Evolutionary conservation across 2,329 filamentous ascomycete species (phyloP).

Genomic region (Dothidotthia symphoricarpi): DNA sequence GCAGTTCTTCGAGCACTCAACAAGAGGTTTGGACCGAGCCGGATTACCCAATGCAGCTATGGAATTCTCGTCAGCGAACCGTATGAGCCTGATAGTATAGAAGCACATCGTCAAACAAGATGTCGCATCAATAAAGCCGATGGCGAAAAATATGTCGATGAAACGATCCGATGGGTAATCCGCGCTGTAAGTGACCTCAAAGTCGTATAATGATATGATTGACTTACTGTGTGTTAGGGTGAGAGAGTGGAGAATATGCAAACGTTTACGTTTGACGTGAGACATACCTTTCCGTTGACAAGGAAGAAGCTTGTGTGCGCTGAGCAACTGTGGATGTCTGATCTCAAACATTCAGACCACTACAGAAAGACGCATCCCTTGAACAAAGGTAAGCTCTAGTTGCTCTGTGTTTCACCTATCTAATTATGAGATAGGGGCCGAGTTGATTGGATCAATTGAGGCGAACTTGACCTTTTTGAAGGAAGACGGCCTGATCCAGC

Average conservation of each 20-base stretch:
- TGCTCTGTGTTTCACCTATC: too few relatives aligned
- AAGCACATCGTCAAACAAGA: slow-evolving; percentile 1
- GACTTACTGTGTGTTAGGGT: background rate
- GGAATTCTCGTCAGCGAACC: slow-evolving; percentile 17
- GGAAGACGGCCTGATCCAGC: slow-evolving; percentile 8
- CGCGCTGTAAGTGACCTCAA: background rate
- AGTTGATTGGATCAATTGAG: slow-evolving; percentile 7
- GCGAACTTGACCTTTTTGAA: slow-evolving; percentile 14
- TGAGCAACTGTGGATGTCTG: slow-evolving; percentile 10
- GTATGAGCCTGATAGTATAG: background rate
- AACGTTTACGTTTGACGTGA: slow-evolving; percentile 4
- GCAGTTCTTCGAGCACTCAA: slow-evolving; percentile 32
- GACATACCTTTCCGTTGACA: slow-evolving; percentile 9
- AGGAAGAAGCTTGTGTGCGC: slow-evolving; percentile 4
- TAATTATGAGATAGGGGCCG: slow-evolving; percentile 5
- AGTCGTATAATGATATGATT: too few relatives aligned
- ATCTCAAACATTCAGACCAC: background rate
- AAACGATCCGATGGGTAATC: slow-evolving; percentile 3
- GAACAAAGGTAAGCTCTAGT: too few relatives aligned
- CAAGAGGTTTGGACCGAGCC: slow-evolving; percentile 26
- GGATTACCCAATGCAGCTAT: slow-evolving; percentile 30
- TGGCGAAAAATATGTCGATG: slow-evolving; percentile 1
- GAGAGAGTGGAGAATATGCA: slow-evolving; percentile 5
- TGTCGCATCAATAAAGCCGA: slow-evolving; percentile 2
- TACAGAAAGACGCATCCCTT: too few relatives aligned